Conservation (phyloP, 768 basidiomycete species). For the Lactarius indigo region DNA sequence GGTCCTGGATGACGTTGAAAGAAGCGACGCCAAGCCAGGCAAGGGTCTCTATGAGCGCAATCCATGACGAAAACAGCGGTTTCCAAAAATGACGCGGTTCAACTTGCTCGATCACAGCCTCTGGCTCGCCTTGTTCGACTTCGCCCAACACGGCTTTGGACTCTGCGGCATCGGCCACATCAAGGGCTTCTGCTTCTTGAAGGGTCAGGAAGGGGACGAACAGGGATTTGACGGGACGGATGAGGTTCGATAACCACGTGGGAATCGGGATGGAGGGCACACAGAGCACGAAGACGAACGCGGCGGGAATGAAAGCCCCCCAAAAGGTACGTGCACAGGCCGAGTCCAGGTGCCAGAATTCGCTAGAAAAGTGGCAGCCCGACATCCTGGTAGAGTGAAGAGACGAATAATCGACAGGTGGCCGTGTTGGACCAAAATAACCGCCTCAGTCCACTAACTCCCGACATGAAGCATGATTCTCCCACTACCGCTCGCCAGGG, state of each 20-base stretch:
- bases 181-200: constrained; percentile 23
- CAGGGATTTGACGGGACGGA: constrained; percentile 25
- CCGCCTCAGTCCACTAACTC: background rate
- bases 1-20: constrained; percentile 43
- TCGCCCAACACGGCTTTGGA: constrained; percentile 2
- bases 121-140: background rate
- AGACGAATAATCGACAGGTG: background rate
- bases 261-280: constrained; percentile 30
- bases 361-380: constrained; percentile 7
- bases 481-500: background rate
- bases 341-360: constrained; percentile 37
- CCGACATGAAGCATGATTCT: background rate
- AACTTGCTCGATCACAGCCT: constrained; percentile 22
- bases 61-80: constrained; percentile 50
- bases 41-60: constrained; percentile 55
- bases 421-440: background rate
- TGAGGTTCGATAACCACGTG: constrained; percentile 26
- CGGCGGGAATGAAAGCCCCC: constrained; percentile 48
- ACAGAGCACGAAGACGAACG: constrained; percentile 43
- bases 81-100: constrained; percentile 51
- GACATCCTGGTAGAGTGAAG: constrained; percentile 14
- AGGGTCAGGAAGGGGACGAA: constrained; percentile 47
- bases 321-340: constrained; percentile 50
- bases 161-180: background rate
- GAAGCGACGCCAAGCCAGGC: constrained; percentile 59